Percentiles rank a stretch among this genome's conserved stretches.
Conservation (phyloP, 1,284 basidiomycete genomes). For the Mycocalia duriaeana region DNA sequence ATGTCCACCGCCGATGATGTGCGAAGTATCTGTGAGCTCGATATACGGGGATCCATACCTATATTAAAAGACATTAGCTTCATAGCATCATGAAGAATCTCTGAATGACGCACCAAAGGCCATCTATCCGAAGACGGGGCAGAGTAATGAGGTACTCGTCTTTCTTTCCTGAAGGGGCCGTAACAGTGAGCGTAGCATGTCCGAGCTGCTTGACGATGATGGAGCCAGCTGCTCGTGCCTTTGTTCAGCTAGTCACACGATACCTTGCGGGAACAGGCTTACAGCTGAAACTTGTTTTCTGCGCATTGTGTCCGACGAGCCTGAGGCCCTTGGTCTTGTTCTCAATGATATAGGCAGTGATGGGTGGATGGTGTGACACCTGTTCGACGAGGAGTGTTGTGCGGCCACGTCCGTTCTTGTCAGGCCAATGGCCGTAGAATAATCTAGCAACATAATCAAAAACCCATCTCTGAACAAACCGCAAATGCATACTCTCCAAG, state of each 20-base stretch:
- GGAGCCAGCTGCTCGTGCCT: conserved; percentile 42
- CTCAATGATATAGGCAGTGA: conserved; percentile 82
- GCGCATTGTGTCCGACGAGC: conserved; percentile 88
- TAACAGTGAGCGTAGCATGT: conserved; percentile 81
- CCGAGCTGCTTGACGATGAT: conserved; percentile 94
- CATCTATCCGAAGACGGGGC: conserved; percentile 69
- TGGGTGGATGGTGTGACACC: conserved; percentile 92
- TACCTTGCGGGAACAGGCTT: conserved; percentile 20
- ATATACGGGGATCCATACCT: conserved; percentile 77
- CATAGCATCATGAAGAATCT: no score
- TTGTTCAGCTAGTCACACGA: background rate
- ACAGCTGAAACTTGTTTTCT: conserved; percentile 93
- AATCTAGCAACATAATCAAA: conserved; percentile 42
- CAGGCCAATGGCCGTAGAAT: conserved; percentile 92
- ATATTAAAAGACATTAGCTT: background rate
- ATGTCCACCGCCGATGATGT: conserved; percentile 76
- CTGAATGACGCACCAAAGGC: conserved; percentile 42
- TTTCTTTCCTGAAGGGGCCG: conserved; percentile 48
- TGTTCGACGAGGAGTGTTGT: conserved; percentile 92
- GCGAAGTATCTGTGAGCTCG: conserved; percentile 81
- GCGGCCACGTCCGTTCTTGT: conserved; percentile 73
- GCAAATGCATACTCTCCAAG: conserved; percentile 77
- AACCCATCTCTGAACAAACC: background rate
- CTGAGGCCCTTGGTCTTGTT: conserved; percentile 79
- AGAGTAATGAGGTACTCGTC: conserved; percentile 91